Percentiles rank a stretch among this genome's conserved stretches.
Conservation (phyloP, 352 stramenopile species). For the Globisporangium cylindrosporum region DNA sequence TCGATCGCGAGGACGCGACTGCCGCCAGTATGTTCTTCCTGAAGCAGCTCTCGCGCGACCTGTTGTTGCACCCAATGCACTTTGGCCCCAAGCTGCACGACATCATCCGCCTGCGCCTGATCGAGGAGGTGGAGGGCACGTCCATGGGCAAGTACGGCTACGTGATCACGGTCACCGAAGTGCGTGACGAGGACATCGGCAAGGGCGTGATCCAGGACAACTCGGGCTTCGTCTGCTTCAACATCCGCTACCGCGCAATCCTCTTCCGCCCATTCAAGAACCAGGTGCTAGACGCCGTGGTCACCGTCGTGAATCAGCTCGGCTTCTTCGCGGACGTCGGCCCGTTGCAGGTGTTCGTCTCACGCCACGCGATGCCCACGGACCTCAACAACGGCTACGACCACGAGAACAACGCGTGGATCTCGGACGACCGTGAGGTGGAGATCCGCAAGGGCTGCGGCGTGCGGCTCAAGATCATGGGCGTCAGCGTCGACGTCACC, state of each 20-base stretch:
- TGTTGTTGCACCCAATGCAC: slow-evolving; percentile 95
- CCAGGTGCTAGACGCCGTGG: slow-evolving; percentile 96
- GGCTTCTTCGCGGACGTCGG: slow-evolving; percentile 97
- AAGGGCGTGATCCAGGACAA: slow-evolving; percentile 98
- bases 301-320: slow-evolving; percentile 95
- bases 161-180: slow-evolving; percentile 96
- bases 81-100: slow-evolving; percentile 95
- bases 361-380: slow-evolving; percentile 93
- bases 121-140: slow-evolving; percentile 95
- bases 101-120: slow-evolving; percentile 94
- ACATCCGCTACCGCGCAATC: slow-evolving; percentile 95
- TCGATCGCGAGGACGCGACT: not conserved
- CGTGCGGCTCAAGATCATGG: slow-evolving; percentile 96
- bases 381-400: slow-evolving; percentile 96
- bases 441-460: slow-evolving; percentile 95
- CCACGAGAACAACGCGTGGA: slow-evolving; percentile 96
- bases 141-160: slow-evolving; percentile 96
- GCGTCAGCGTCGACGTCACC: slow-evolving; percentile 95
- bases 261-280: slow-evolving; percentile 97
- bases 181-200: slow-evolving; percentile 95
- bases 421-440: slow-evolving; percentile 96
- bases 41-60: slow-evolving; percentile 88
- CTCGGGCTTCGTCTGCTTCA: slow-evolving; percentile 95
- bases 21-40: slow-evolving; percentile 75
- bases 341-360: slow-evolving; percentile 97